These are phyloP conservation scores for Penicillium vulpinum DNA, from an alignment of 2,329 filamentous ascomycete species.

Conservation along the genomic window DNA sequence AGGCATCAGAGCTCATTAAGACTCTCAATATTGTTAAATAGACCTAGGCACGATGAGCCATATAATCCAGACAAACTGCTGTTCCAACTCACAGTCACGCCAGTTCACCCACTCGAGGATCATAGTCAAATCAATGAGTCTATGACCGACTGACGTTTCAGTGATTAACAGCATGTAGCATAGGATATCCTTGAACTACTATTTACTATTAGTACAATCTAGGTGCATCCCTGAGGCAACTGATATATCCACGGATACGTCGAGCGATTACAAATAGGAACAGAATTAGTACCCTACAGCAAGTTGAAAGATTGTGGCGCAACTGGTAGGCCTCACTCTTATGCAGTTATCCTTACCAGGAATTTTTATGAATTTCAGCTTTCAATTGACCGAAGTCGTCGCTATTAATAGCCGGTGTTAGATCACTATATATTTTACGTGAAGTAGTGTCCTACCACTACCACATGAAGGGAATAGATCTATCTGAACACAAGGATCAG, in stretches of 20 bases:
- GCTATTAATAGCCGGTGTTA: neutral
- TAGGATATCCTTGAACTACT: neutral
- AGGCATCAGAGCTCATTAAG: neutral
- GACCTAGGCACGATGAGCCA: neutral
- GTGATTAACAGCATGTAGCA: neutral
- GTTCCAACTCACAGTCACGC: neutral
- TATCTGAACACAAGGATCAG: neutral
- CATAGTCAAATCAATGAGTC: neutral
- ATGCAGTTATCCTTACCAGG: neutral
- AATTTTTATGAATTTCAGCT: neutral
- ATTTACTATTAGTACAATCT: neutral
- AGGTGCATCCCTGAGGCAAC: neutral
- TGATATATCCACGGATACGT: neutral
- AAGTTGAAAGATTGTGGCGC: neutral
- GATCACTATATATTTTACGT: neutral
- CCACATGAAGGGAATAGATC: no score
- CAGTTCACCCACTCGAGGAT: neutral
- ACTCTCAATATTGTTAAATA: neutral
- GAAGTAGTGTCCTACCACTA: neutral
- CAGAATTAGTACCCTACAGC: neutral
- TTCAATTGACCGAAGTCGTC: neutral
- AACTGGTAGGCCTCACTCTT: no score
- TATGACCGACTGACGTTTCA: neutral
- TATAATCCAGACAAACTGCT: neutral
- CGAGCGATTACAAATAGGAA: neutral